A percentile compares a stretch with the other conserved stretches of the same genome.
These are phyloP conservation scores for Botrytis medusae DNA, from an alignment of 2,329 filamentous ascomycete species.

Conservation along the genomic window DNA sequence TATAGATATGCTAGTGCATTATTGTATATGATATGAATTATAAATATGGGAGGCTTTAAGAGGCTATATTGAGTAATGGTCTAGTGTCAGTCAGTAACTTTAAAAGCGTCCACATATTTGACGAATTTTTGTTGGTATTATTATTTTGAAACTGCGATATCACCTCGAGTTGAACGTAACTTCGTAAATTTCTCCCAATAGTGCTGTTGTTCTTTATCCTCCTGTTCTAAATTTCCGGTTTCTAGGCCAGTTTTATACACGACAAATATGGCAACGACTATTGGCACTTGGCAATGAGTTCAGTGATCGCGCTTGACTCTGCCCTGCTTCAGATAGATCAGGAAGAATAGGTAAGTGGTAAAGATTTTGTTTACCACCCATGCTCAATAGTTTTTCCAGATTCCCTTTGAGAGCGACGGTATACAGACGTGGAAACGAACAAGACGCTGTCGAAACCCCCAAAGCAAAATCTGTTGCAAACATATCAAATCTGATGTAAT, in stretches of 20 bases:
- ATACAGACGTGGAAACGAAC: background rate
- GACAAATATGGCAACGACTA: background rate
- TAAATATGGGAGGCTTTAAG: background rate
- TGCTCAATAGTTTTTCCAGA: background rate
- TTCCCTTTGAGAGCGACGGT: background rate
- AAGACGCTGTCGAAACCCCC: background rate
- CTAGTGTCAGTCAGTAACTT: background rate
- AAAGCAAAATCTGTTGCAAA: background rate
- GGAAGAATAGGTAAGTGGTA: background rate
- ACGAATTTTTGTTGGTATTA: background rate
- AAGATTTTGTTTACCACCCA: background rate
- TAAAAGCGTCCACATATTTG: background rate
- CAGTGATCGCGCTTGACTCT: background rate
- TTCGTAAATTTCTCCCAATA: too few relatives aligned
- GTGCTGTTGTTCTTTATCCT: background rate
- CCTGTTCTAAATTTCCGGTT: background rate
- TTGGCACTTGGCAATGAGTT: background rate
- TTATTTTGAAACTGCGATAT: too few relatives aligned
- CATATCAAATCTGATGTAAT: background rate
- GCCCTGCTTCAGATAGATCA: background rate
- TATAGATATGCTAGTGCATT: slow-evolving; percentile 10
- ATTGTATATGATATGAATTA: background rate
- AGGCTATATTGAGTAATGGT: background rate
- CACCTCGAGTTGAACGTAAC: too few relatives aligned
- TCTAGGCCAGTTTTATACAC: background rate